phyloP scores from a whole-genome alignment of 352 stramenopile genomes.

The Pythium aquatile region DNA sequence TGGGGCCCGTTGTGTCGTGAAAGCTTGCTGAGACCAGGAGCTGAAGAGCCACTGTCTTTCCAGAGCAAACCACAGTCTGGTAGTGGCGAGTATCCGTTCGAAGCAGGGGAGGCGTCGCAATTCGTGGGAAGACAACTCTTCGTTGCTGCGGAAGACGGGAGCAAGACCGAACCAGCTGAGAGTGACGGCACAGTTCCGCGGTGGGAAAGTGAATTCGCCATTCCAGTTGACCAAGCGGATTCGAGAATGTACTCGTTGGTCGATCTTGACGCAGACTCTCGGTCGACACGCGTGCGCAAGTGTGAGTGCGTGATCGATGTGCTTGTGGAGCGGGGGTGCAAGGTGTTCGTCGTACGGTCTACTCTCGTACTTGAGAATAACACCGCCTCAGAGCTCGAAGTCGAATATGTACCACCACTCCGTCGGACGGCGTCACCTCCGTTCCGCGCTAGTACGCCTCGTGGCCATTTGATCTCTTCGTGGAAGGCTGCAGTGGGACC shows the following conservation, averaged over 20 bases:
- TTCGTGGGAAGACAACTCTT: conserved; percentile 52
- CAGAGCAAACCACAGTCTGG: conserved; percentile 5
- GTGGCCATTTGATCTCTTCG: conserved; percentile 48
- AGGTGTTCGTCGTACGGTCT: conserved; percentile 84
- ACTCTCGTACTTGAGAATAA: conserved; percentile 83
- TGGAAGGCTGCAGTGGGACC: conserved; percentile 69
- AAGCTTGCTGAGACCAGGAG: conserved; percentile 46
- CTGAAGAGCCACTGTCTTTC: conserved; percentile 70
- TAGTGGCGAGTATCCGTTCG: conserved; percentile 22
- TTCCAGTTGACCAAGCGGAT: conserved; percentile 82
- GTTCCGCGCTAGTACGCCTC: conserved; percentile 29
- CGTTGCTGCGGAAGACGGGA: conserved; percentile 61
- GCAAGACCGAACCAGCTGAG: conserved; percentile 20
- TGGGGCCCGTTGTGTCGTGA: conserved; percentile 61
- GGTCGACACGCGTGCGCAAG: conserved; percentile 50
- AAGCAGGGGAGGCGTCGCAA: conserved; percentile 19
- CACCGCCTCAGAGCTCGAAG: conserved; percentile 75
- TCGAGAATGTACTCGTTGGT: conserved; percentile 81
- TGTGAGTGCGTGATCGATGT: conserved; percentile 88
- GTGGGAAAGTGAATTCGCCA: conserved; percentile 76
- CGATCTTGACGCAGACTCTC: conserved; percentile 52
- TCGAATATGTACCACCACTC: conserved; percentile 76
- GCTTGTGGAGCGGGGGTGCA: conserved; percentile 81
- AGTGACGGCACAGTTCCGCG: conserved; percentile 25
- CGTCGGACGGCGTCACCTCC: conserved; percentile 37